Evolutionary conservation across 1,284 basidiomycete genomes (phyloP).

Genomic region (Pseudozyma thailandica): DNA sequence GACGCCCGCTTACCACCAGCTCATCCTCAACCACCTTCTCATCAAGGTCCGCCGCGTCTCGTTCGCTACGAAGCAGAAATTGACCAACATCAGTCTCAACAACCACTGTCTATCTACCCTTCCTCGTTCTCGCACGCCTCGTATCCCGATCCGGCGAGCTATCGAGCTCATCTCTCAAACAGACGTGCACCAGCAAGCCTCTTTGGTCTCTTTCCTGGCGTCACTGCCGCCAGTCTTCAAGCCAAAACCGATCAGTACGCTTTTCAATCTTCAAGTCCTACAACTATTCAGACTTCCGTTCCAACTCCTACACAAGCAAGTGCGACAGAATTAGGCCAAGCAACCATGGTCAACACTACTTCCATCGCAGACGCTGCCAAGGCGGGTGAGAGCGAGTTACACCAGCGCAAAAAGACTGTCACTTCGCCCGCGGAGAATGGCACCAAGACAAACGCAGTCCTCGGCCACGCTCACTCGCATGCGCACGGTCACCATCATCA

Average conservation of each 20-base stretch:
- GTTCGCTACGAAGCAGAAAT: conserved; percentile 37
- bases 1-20: conserved; percentile 8
- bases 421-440: neutral
- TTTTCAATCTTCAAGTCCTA: conserved; percentile 5
- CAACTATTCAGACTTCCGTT: conserved; percentile 14
- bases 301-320: conserved; percentile 1
- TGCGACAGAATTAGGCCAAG: neutral
- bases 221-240: conserved; percentile 35
- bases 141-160: conserved; percentile 32
- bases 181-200: conserved; percentile 45
- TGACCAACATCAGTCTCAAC: conserved; percentile 1
- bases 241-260: conserved; percentile 23
- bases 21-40: conserved; percentile 36
- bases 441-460: conserved; percentile 9
- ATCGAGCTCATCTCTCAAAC: conserved; percentile 40
- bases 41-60: conserved; percentile 45
- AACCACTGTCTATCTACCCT: conserved; percentile 30
- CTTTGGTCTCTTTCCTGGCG: conserved; percentile 39
- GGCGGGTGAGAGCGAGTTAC: conserved; percentile 19
- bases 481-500: conserved; percentile 40
- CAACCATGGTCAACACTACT: conserved; percentile 17
- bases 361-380: conserved; percentile 31
- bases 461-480: conserved; percentile 34
- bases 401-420: conserved; percentile 19
- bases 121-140: conserved; percentile 42